phyloP scores from a whole-genome alignment of 1,139 yeast genomes.

The Saccharomyces hybrid region DNA sequence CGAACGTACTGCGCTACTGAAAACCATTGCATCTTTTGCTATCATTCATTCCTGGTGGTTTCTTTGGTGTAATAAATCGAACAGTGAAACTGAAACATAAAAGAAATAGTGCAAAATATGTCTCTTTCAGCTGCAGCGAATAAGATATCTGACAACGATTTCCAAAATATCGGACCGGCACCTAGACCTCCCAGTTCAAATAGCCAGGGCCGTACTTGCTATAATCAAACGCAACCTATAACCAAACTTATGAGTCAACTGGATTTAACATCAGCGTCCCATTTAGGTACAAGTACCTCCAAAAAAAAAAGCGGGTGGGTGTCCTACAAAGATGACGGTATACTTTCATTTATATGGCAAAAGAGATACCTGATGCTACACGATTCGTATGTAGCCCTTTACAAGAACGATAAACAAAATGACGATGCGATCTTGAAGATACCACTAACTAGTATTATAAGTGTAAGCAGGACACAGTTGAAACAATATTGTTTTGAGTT shows the following conservation, averaged over 20 bases:
- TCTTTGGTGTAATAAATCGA: background rate
- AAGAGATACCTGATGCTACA: conserved; percentile 72
- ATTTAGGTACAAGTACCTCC: background rate
- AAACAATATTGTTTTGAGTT: conserved; percentile 73
- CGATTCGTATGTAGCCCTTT: conserved; percentile 68
- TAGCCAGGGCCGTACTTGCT: conserved; percentile 13
- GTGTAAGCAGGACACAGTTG: conserved; percentile 56
- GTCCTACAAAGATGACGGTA: conserved; percentile 84
- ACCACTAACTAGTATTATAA: conserved; percentile 49
- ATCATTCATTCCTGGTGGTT: background rate
- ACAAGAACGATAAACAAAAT: conserved; percentile 52
- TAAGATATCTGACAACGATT: conserved; percentile 34
- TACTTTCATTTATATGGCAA: conserved; percentile 85
- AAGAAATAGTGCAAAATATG: conserved; percentile 18
- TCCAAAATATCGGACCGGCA: conserved; percentile 39
- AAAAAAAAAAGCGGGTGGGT: conserved; percentile 59
- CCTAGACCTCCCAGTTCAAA: conserved; percentile 35
- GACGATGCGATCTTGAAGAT: conserved; percentile 42
- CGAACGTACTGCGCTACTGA: background rate
- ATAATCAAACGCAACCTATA: conserved; percentile 30
- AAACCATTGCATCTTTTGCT: background rate
- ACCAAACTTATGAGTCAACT: conserved; percentile 21
- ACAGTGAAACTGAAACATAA: background rate
- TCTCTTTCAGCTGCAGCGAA: conserved; percentile 42
- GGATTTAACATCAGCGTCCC: conserved; percentile 11